These are phyloP conservation scores for Aureobasidium uvarum DNA, from an alignment of 2,329 filamentous ascomycete species.

Conservation along the genomic window DNA sequence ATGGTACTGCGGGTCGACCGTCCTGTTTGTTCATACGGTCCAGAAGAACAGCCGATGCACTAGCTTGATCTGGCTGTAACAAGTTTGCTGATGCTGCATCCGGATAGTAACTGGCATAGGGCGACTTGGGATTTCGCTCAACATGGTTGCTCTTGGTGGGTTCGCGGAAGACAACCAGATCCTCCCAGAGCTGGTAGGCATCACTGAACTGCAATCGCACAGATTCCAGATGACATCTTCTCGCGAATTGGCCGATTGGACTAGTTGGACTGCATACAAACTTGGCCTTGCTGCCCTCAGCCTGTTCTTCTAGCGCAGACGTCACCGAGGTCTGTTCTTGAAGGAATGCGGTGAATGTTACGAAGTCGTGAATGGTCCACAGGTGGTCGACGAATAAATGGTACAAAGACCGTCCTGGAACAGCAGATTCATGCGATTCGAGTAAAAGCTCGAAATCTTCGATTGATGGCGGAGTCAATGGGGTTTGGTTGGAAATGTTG, in stretches of 20 bases:
- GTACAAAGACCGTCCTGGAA: constrained; percentile 81
- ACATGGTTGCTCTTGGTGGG: constrained; percentile 65
- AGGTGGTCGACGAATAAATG: constrained; percentile 77
- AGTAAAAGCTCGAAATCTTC: constrained; percentile 34
- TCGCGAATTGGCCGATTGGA: constrained; percentile 77
- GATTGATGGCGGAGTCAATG: constrained; percentile 42
- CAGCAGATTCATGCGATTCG: constrained; percentile 47
- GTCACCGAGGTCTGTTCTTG: constrained; percentile 23
- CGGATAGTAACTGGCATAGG: neutral
- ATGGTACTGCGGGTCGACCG: constrained; percentile 36
- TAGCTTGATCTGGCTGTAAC: constrained; percentile 44
- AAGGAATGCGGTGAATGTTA: constrained; percentile 22
- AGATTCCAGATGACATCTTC: constrained; percentile 76
- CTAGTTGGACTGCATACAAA: constrained; percentile 65
- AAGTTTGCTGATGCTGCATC: constrained; percentile 21
- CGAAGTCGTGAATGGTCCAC: constrained; percentile 63
- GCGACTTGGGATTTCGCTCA: constrained; percentile 50
- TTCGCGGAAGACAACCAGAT: constrained; percentile 76
- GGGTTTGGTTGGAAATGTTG: constrained; percentile 11
- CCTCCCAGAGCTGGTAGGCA: constrained; percentile 73
- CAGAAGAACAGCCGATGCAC: constrained; percentile 21
- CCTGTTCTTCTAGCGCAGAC: constrained; percentile 47
- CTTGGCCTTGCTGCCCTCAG: constrained; percentile 51
- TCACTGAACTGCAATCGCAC: constrained; percentile 77
- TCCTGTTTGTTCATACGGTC: constrained; percentile 33